Base-by-base conservation (phyloP, 2,329 filamentous ascomycete genomes). In the Tolypocladium ovalisporum region DNA sequence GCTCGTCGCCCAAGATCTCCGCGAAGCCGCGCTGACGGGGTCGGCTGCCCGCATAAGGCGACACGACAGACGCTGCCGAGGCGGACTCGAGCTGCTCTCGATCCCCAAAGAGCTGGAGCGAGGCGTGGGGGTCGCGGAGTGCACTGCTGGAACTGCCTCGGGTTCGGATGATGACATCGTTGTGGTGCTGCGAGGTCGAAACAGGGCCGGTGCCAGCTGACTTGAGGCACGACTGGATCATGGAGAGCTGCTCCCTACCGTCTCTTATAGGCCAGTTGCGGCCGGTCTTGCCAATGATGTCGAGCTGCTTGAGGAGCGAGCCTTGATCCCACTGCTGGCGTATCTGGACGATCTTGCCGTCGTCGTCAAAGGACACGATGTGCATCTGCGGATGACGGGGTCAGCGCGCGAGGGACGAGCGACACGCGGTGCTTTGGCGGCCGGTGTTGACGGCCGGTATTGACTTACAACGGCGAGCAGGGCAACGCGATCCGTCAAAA, bases 181-280 rank as follows among this genome's bases (percentile, higher is more conserved):
- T 70, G 44, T 73, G 66, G 58, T 64, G 66, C 54, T 71, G 68
- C 17, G 54, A 44, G 39, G 70, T 64, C 9, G 66, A 63, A 24
- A 64, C 56, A n/a, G 68, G 66, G 47, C 62, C 56, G 58, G 68
- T 71, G 58, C 75, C 75, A n/a, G 74, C 70, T 42, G 75, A 71
- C 64, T 81, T 80, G 65, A 83, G 75, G 62, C 79, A 86, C 54
- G 76, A 78, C 62, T 81, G 78, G 65, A 96, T 89, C 66, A 96
- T 76, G 66, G 84, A 86, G 64, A 87, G 80, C 75, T 97, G 92
- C 56, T 96, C 91, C 66, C 84, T 84, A 68, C 87, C 88, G 69
- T 96, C 91, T 64, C 85, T 84, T 68, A 99, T 95, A 56, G 94
- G 94, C 94, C 94, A 99, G 74, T 94, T 96, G 71, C 88, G 89